These are phyloP conservation scores for Penicillium macrosclerotiorum DNA, from an alignment of 495 filamentous ascomycete genomes.

Conservation along the genomic window DNA sequence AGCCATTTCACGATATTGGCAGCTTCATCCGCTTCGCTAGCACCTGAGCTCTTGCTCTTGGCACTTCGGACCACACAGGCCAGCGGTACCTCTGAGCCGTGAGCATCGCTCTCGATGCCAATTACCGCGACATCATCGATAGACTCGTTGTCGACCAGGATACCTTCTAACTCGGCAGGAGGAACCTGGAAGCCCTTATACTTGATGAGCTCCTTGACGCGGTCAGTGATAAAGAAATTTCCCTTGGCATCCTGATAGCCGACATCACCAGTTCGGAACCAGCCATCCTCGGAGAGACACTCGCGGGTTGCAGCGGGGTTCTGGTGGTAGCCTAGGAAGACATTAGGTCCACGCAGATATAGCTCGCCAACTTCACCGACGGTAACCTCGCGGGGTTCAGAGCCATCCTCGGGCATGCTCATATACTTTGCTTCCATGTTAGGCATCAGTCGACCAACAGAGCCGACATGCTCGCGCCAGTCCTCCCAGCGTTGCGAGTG, in stretches of 20 bases:
- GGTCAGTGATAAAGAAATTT: slow-evolving; percentile 73
- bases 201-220: slow-evolving; percentile 91
- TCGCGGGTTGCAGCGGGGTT: slow-evolving; percentile 68
- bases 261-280: slow-evolving; percentile 66
- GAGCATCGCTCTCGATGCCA: slow-evolving; percentile 66
- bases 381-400: slow-evolving; percentile 55
- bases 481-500: slow-evolving; percentile 67
- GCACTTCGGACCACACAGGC: slow-evolving; percentile 70
- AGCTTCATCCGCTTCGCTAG: slow-evolving; percentile 51
- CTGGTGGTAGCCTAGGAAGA: slow-evolving; percentile 73
- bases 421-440: slow-evolving; percentile 81
- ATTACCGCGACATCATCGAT: slow-evolving; percentile 84
- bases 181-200: slow-evolving; percentile 87
- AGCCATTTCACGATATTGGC: slow-evolving; percentile 64
- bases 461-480: slow-evolving; percentile 76
- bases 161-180: slow-evolving; percentile 83
- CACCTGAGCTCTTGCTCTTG: slow-evolving; percentile 52
- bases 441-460: slow-evolving; percentile 75
- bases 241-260: slow-evolving; percentile 59
- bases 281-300: slow-evolving; percentile 57
- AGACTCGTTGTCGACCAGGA: slow-evolving; percentile 67
- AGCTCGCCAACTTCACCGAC: slow-evolving; percentile 67
- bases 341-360: slow-evolving; percentile 56
- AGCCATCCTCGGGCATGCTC: slow-evolving; percentile 52
- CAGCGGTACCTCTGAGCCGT: slow-evolving; percentile 77